Conservation (phyloP, 768 basidiomycete species). For the Hysterangium stoloniferum region DNA sequence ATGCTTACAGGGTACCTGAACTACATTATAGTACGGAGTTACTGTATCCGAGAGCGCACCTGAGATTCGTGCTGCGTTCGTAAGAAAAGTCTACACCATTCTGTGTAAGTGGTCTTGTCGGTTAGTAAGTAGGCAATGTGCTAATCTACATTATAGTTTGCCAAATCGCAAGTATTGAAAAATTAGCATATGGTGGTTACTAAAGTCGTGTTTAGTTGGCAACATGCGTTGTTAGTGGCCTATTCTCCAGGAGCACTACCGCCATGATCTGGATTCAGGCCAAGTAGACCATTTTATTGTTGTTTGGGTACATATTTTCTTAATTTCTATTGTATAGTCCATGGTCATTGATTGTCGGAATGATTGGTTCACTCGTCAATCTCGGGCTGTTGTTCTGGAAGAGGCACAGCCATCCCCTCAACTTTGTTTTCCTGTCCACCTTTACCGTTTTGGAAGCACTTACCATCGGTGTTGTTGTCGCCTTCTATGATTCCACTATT, state of each 20-base stretch:
- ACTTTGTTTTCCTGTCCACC: slow-evolving; percentile 72
- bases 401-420: slow-evolving; percentile 83
- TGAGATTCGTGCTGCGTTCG: slow-evolving; percentile 78
- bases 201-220: slow-evolving; percentile 32
- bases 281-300: slow-evolving; percentile 4
- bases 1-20: slow-evolving; percentile 3
- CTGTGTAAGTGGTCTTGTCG: slow-evolving; percentile 50
- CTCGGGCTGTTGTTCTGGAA: slow-evolving; percentile 86
- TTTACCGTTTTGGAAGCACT: slow-evolving; percentile 92
- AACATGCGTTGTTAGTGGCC: slow-evolving; percentile 72
- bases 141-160: slow-evolving; percentile 37
- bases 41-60: slow-evolving; percentile 68
- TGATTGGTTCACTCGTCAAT: slow-evolving; percentile 72
- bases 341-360: slow-evolving; percentile 76
- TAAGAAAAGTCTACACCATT: slow-evolving; percentile 88
- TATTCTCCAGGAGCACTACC: slow-evolving; percentile 53
- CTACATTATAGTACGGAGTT: slow-evolving; percentile 56
- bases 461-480: slow-evolving; percentile 79
- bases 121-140: not conserved
- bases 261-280: slow-evolving; percentile 56
- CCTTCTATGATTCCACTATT: slow-evolving; percentile 61
- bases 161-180: slow-evolving; percentile 50
- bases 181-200: not conserved
- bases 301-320: not conserved
- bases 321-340: slow-evolving; percentile 30